Conservation (phyloP, 2,329 filamentous ascomycete genomes). For the Fusarium chuoi region DNA sequence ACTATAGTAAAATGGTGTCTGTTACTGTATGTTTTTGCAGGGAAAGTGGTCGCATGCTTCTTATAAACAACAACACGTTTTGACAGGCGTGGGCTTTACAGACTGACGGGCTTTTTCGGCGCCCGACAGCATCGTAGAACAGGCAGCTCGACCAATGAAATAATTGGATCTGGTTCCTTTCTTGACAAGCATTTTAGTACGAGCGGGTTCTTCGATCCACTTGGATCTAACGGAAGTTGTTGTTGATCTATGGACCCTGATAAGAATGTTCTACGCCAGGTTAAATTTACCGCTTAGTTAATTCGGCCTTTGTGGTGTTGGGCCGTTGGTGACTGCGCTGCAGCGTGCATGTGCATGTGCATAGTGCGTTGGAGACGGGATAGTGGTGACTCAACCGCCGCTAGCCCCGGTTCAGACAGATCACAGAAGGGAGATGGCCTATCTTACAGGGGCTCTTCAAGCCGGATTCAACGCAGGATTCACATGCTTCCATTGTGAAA, state of each 20-base stretch:
- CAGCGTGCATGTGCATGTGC: no score
- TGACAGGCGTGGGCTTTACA: background rate
- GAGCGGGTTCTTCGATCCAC: background rate
- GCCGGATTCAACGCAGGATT: background rate
- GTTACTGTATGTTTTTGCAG: background rate
- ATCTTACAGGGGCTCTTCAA: background rate
- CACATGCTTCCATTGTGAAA: constrained; percentile 1
- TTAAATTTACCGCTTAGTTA: constrained; percentile 14
- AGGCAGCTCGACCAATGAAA: background rate
- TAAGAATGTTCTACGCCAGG: background rate
- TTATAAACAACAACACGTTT: background rate
- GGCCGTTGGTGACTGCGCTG: background rate
- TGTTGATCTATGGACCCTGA: background rate
- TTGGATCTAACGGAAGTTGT: background rate
- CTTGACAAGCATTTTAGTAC: background rate
- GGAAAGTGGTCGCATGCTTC: background rate
- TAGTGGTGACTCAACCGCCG: background rate
- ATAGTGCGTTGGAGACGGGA: background rate
- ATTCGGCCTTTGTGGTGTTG: background rate
- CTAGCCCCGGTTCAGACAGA: background rate
- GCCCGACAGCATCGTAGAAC: background rate
- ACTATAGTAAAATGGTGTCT: no score
- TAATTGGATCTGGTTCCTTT: background rate
- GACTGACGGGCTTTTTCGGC: constrained; percentile 4
- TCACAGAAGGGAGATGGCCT: background rate